Conservation (phyloP, 768 basidiomycete species). For the Harrya chromipes region DNA sequence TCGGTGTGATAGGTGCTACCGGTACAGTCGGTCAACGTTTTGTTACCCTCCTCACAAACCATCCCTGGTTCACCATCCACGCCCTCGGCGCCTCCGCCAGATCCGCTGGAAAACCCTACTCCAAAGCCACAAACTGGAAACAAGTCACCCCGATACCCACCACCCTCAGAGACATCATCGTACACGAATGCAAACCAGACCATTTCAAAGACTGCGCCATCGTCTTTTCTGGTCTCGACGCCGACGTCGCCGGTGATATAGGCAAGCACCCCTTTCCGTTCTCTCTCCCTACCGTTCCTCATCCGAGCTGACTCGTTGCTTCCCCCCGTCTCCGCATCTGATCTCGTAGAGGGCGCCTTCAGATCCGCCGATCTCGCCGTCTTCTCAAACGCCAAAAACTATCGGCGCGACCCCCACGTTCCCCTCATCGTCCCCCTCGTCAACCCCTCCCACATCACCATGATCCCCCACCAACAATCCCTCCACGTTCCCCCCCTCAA, state of each 20-base stretch:
- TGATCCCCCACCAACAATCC: slow-evolving; percentile 79
- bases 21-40: slow-evolving; percentile 97
- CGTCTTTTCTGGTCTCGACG: slow-evolving; percentile 95
- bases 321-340: not conserved
- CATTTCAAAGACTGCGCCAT: slow-evolving; percentile 79
- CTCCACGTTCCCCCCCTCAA: slow-evolving; percentile 64
- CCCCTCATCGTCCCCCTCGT: slow-evolving; percentile 97
- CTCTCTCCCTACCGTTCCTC: no score
- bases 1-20: slow-evolving; percentile 84
- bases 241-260: slow-evolving; percentile 92
- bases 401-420: slow-evolving; percentile 85
- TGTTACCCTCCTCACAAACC: slow-evolving; percentile 78
- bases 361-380: slow-evolving; percentile 84
- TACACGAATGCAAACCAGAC: slow-evolving; percentile 74
- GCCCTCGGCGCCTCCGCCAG: slow-evolving; percentile 85
- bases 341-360: slow-evolving; percentile 72
- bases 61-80: slow-evolving; percentile 89
- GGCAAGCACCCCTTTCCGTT: slow-evolving; percentile 58
- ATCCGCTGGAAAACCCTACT: slow-evolving; percentile 83
- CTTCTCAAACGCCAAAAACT: slow-evolving; percentile 98
- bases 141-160: slow-evolving; percentile 74
- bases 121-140: slow-evolving; percentile 81
- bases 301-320: not conserved
- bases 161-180: slow-evolving; percentile 50
- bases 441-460: slow-evolving; percentile 80